Conservation (phyloP, 148 eudicot genomes). For the Fagopyrum homotropicum region DNA sequence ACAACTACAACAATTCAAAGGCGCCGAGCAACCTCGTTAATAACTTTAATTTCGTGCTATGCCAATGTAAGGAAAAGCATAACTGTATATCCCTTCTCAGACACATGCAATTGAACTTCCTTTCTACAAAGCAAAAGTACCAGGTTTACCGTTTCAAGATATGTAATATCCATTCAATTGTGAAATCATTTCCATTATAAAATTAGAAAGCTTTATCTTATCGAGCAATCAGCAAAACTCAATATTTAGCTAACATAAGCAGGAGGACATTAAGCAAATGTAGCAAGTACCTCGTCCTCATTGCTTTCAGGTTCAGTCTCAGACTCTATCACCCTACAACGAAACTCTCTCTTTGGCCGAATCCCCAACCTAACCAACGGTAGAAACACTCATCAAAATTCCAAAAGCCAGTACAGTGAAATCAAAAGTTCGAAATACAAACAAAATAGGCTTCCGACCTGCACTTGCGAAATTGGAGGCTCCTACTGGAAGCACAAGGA, state of each 20-base stretch:
- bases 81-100: too few species aligned
- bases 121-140: background rate
- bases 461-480: constrained; percentile 19
- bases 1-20: background rate
- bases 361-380: constrained; percentile 26
- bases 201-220: background rate
- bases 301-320: constrained; percentile 47
- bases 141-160: background rate
- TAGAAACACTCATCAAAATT: constrained; percentile 2
- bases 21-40: background rate
- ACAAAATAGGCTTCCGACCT: constrained; percentile 15
- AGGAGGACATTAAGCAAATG: background rate
- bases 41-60: too few species aligned
- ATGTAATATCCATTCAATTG: constrained; percentile 7
- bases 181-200: background rate
- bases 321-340: constrained; percentile 50
- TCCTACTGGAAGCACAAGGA: constrained; percentile 16
- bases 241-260: background rate
- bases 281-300: constrained; percentile 42
- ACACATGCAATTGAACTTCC: too few species aligned
- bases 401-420: background rate
- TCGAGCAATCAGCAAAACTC: background rate
- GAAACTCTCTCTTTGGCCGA: constrained; percentile 31
- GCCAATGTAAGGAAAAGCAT: too few species aligned
- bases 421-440: constrained; percentile 7